Evolutionary conservation across 148 eudicot genomes (phyloP), one percentile per base, ranked within the genome.

Genomic region (Diospyros lotus): DNA sequence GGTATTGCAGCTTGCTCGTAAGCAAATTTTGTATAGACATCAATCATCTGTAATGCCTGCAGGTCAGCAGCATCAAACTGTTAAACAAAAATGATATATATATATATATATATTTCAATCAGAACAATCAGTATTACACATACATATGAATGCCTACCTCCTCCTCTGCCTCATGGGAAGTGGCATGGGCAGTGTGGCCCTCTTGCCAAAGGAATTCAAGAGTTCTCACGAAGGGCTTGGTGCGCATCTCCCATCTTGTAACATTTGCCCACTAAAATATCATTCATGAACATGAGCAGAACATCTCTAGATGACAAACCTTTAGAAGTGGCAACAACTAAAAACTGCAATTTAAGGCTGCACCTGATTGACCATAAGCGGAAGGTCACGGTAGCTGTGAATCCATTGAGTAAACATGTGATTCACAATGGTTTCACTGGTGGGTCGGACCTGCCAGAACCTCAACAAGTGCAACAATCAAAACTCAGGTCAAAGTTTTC

Each of bases 391-490:
- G 68, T 96, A 89, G 79, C 99, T 96, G 78, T 91, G 98, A 75
- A 96, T 91, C 99, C 99, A 96, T 80, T 96, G 98, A 68, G 99
- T 93, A 84, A 96, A 96, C 99, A 93, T 96, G 81, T 96, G 91
- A 78, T 96, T 96, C 59, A 96, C 99, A 72, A 96, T 96, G 73
- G 99, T 96, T 93, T 96, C 99, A 86, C 99, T 96, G 68, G 99
- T 96, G 64, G 99, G 99, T 80, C 99, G 86, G 75, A 96, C 99
- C 99, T 96, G 97, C 89, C 97, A 95, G 77, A 95, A 91, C 94
- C 99, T 96, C 99, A 92, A 85, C 79, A 85, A 87, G 87, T 83
- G 86, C 88, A 92, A 79, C 81, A 91, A 90, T 94, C 92, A 94
- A 80, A 80, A 84, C 86, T 88, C 86, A 85, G 89, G 80, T 81